Conservation (phyloP, 2,329 filamentous ascomycete species). For the Metarhizium humberi region DNA sequence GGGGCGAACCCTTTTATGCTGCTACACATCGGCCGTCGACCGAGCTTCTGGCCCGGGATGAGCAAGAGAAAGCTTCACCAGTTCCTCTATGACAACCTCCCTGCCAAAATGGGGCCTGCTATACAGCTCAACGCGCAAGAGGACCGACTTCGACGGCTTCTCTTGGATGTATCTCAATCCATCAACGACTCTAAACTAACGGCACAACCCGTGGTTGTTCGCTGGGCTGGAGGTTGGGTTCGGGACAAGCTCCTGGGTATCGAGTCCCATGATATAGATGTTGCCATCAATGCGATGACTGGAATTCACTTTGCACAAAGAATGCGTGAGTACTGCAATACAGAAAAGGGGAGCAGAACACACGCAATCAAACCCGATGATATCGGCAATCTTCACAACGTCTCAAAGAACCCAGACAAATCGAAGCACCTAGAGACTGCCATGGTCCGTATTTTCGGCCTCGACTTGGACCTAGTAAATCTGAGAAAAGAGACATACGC, state of each 20-base stretch:
- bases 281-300: conserved; percentile 79
- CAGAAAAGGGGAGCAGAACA: not conserved
- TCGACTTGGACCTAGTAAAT: conserved; percentile 69
- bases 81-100: conserved; percentile 14
- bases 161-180: conserved; percentile 72
- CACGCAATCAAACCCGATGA: conserved; percentile 3
- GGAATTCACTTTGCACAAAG: conserved; percentile 64
- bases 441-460: conserved; percentile 7
- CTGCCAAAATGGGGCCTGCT: conserved; percentile 11
- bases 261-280: conserved; percentile 72
- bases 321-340: conserved; percentile 58
- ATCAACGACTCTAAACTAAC: conserved; percentile 38
- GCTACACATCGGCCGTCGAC: not conserved
- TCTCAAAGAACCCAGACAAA: conserved; percentile 9
- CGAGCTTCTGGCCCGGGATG: conserved; percentile 1
- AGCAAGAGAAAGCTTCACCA: conserved; percentile 4
- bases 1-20: not conserved
- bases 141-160: conserved; percentile 59
- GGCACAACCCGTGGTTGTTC: conserved; percentile 50
- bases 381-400: conserved; percentile 6
- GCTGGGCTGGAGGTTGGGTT: conserved; percentile 83
- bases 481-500: conserved; percentile 84
- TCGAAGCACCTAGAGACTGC: conserved; percentile 12
- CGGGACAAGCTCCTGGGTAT: conserved; percentile 71
- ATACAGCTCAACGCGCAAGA: conserved; percentile 60